Base-by-base conservation (phyloP, 495 filamentous ascomycete species). In the Trichoderma gamsii region DNA sequence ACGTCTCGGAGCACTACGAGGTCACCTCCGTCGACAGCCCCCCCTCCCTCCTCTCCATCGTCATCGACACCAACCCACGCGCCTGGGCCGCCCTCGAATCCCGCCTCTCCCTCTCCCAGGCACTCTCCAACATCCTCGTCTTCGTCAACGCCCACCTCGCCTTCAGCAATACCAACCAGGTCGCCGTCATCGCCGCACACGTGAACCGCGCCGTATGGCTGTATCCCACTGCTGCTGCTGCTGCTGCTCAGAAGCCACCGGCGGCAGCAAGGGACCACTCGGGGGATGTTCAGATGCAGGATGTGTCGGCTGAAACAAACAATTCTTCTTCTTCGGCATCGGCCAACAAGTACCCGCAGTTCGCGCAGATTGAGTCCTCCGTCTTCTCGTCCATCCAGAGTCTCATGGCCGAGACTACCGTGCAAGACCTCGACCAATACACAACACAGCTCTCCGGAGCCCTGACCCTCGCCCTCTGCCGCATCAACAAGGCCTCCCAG, bases 111-210 rank as follows among this genome's bases (percentile, higher is more conserved):
- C 84, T 98, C 69, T 87, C 90, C 66, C 89, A 89, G 72, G 92
- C 90, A 67, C 82, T 99, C 68, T 89, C 96, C 65, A 95, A 92
- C 80, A 85, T 98, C 70, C 89, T 97, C 73, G 88, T 98, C 81
- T 97, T 97, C 80, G 88, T 97, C 76, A 97, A 99, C 75, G 91
- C 93, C 68, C 95, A 99, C 75, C 85, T 99, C 7, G 90, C 95
- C 70, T 92, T 91, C 79, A 93, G 92, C 79, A 90, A 96, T 77
- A 88, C 91, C 66, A 98, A 97, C 78, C 89, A 92, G 76, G 89
- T 98, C 52, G 92, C 92, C 63, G 85, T 99, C n/a, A 85, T 98
- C 43, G 95, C 96, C 32, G 90, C 91, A 15, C 95, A 98, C 75
- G 87, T 84, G 70, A 87, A 93, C 71, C 86, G 88, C 67, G 92